A percentile compares a stretch with the other conserved stretches of the same genome.
These are phyloP conservation scores for Penicillium digitatum DNA, from an alignment of 2,329 filamentous ascomycete species.

Conservation along the genomic window DNA sequence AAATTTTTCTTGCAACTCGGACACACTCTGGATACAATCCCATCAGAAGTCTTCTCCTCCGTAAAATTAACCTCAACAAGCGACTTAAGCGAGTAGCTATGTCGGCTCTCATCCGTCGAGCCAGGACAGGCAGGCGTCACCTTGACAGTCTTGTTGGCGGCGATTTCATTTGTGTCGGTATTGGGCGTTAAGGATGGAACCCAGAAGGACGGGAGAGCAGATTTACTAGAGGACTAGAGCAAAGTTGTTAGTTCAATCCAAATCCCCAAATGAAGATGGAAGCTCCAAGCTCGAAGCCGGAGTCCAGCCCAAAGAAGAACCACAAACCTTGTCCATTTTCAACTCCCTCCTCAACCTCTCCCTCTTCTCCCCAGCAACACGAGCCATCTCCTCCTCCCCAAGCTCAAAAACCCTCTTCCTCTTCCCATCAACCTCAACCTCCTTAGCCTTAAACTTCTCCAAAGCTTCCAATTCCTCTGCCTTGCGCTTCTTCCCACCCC, in stretches of 20 bases:
- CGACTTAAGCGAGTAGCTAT: slow-evolving; percentile 72
- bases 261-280: neutral
- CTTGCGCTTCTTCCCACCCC: slow-evolving; percentile 8
- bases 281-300: neutral
- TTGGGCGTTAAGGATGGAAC: slow-evolving; percentile 76
- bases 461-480: slow-evolving; percentile 1
- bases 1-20: slow-evolving; percentile 81
- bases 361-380: slow-evolving; percentile 66
- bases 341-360: slow-evolving; percentile 66
- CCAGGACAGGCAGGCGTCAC: slow-evolving; percentile 71
- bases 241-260: neutral
- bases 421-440: slow-evolving; percentile 28
- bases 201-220: slow-evolving; percentile 83
- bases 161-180: slow-evolving; percentile 54
- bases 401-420: slow-evolving; percentile 76
- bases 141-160: slow-evolving; percentile 61
- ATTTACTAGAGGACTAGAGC: slow-evolving; percentile 51
- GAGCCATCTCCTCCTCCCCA: slow-evolving; percentile 69
- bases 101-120: slow-evolving; percentile 61
- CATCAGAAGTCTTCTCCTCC: slow-evolving; percentile 59
- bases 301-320: neutral
- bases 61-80: slow-evolving; percentile 74
- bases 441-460: slow-evolving; percentile 29
- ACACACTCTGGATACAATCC: slow-evolving; percentile 56
- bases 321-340: slow-evolving; percentile 62